Base-by-base conservation (phyloP, 805 yeast species). In the Candida saitoana region DNA sequence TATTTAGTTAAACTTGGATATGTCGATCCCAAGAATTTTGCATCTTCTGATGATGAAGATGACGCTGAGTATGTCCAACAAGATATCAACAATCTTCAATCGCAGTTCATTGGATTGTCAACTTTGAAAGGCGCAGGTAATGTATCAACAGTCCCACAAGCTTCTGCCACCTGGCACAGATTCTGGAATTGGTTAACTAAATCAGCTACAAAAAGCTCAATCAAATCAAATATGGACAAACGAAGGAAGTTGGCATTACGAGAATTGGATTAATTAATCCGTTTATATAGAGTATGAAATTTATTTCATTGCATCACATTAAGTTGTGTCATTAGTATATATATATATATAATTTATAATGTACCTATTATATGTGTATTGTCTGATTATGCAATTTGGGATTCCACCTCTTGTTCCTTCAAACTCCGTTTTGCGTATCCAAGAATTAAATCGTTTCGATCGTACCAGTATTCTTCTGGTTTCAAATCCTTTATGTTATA, bases 201-300 rank as follows among this genome's bases (percentile, higher is more conserved):
- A 24, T 32, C 34, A 43, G 42, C 27, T 39, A 49, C 11, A 19
- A 44, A 17, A 33, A 42, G 51, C 14, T 29, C 32, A 5, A 56
- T 59, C 16, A 63, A 62, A 27, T 45, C 42, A 18, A 51, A 50
- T 41, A 62, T 70, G 63, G 74, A 69, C 40, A 61, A 59, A 42
- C 57, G 74, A 51, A 56, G 74, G 41, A 65, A 69, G 41, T 49
- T 64, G 36, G 74, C 74, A 7, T 48, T 69, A 46, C 61, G 61
- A 48, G 71, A 67, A 48, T 50, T 70, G 36, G 74, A 67, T 34
- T 62, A 51, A 42, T 29, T 29, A 29, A 9, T 14, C n/a, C 5
- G 16, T 29, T 29, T 14, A 12, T 5, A 29, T 29, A 11, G n/a
- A 29, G 6, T 29, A 29, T 29, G n/a, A 11, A 29, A 11, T 14